Base-by-base conservation (phyloP, 305 asterid species). In the Vinca major region DNA sequence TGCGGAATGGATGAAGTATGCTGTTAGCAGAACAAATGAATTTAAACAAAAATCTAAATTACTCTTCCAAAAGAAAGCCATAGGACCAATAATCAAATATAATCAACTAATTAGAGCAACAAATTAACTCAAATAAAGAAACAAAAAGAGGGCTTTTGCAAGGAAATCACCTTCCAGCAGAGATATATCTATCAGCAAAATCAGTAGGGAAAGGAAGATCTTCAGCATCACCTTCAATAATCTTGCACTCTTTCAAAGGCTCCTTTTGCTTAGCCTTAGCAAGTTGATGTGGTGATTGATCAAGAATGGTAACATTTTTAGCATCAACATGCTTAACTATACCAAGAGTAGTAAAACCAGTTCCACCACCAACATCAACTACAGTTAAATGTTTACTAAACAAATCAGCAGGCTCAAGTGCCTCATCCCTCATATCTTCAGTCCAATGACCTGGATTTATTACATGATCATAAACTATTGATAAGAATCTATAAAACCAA, bases 341-440 rank as follows among this genome's bases (percentile, higher is more conserved):
- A 39, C 82, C 84, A 61, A 80, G 73, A 71, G 84, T 77, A 6
- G 84, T 77, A 65, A 80, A 80, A 53, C 84, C 84, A 63, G 84
- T 77, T 2, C 84, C 84, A 44, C 82, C 80, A 60, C 80, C 80
- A 17, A 77, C 84, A 77, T 80, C 84, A 37, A 80, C 80, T 62
- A 77, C 82, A 7, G 67, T 75, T 70, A 80, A 65, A 65, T 77
- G 14, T 74, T 76, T 77, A 36, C 48, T 62, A 9, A 14, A 44
- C 56, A 80, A 63, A 55, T 80, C 84, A 49, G 82, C 84, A 21
- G 84, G 84, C 75, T 77, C 74, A 68, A 80, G 80, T n/a, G 82
- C 84, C 33, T 77, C 84, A 71, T 80, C 79, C 72, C 79, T 78
- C 81, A 78, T 78, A 26, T 78, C 81, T 60, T 78, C 81, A 74